Conservation (phyloP, 1,139 yeast genomes). For the Sugiyamaella pinicola region DNA sequence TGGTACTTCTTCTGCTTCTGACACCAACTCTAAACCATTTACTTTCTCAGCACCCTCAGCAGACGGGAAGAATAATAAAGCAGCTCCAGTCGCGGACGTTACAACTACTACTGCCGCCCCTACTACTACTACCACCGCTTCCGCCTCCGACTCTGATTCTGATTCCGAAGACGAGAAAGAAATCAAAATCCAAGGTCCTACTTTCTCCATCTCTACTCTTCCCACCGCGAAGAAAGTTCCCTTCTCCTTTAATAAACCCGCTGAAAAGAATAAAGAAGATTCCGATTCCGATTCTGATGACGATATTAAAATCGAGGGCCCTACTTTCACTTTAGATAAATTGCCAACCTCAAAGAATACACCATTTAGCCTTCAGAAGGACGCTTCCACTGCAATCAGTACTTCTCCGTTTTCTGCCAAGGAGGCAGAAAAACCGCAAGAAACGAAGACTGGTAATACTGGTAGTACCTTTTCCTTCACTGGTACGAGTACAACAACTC, state of each 20-base stretch:
- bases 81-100: not conserved
- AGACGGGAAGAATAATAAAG: not conserved
- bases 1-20: not conserved
- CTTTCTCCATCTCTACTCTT: slow-evolving; percentile 53
- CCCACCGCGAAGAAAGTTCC: slow-evolving; percentile 62
- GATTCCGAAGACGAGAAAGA: slow-evolving; percentile 24
- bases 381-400: not conserved
- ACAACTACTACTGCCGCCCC: slow-evolving; percentile 8
- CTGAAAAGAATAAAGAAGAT: slow-evolving; percentile 17
- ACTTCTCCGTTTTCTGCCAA: no score
- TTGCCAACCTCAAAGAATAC: slow-evolving; percentile 29
- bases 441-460: not conserved
- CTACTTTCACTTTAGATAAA: slow-evolving; percentile 30
- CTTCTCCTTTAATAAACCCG: slow-evolving; percentile 41
- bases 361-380: slow-evolving; percentile 25
- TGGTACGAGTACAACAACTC: not conserved
- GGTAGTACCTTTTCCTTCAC: not conserved
- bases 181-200: slow-evolving; percentile 58
- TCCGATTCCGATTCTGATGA: slow-evolving; percentile 31
- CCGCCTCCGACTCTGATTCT: slow-evolving; percentile 44
- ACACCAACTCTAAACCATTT: slow-evolving; percentile 6
- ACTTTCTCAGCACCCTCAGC: not conserved
- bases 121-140: slow-evolving; percentile 31
- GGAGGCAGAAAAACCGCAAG: not conserved
- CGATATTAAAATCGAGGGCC: slow-evolving; percentile 31